Evolutionary conservation across 2,329 filamentous ascomycete species (phyloP), one percentile per base, ranked within the genome.

Genomic region (Penicillium sp.): DNA sequence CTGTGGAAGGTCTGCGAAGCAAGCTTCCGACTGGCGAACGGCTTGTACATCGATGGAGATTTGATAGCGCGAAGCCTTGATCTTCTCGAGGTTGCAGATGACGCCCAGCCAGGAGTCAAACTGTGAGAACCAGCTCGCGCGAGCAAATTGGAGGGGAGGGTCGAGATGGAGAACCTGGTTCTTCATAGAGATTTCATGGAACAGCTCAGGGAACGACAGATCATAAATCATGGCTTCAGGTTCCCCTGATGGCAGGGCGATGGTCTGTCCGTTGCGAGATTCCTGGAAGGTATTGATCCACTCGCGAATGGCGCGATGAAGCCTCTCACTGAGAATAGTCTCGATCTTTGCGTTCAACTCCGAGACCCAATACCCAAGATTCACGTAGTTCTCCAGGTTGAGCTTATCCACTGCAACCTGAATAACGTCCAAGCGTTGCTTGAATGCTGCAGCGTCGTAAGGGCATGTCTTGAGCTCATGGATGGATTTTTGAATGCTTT

Each of bases 161-260:
- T 97, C 95, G 28, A 99, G 85, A 71, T 96, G 96, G 67, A 99
- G 96, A 66, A 97, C 90, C 75, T 99, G 95, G 69, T 98, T 98
- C 35, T 91, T 90, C 92, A 99, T 99, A 5, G 92, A 95, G 56
- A 99, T 89, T 74, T 99, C 95, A 67, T 97, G 91, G 15, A 95
- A 84, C 25, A 96, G 84, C 35, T 72, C 71, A 5, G 77, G 73
- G 62, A 81, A 81, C 48, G 77, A 70, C 35, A 80, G 76, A 20
- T 67, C 71, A 62, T 78, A 76, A 6, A 65, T 64, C 25, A 65
- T 63, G 2, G 64, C 59, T 51, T 78, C 75, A 0, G 62, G 31
- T 28, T 77, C 74, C 38, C 66, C 66, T 17, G 63, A 60, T 8
- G 68, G 62, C n/a, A 62, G 57, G 14, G 61, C 68, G 15, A 60